Percentiles rank a stretch among this genome's conserved stretches.
phyloP scores from a whole-genome alignment of 345 rosid genomes.

The Eucalyptus erythrocorys region DNA sequence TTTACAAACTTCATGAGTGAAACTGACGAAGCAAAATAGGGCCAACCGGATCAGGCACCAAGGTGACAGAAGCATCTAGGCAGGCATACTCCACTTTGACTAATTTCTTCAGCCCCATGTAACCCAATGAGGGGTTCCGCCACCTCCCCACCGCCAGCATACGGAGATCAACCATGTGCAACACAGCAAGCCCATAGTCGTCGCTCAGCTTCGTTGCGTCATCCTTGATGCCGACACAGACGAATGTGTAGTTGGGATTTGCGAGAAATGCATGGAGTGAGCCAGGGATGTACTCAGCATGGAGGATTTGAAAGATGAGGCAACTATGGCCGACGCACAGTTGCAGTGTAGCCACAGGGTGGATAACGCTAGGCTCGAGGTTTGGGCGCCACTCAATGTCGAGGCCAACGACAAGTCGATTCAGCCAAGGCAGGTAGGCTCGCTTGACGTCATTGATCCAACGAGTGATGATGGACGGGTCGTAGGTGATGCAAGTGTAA shows the following conservation, averaged over 20 bases:
- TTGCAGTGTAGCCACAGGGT: neutral
- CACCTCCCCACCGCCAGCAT: neutral
- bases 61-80: neutral
- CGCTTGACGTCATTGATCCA: neutral
- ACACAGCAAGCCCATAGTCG: constrained; percentile 2
- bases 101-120: constrained; percentile 6
- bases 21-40: neutral
- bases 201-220: constrained; percentile 6
- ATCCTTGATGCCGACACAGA: constrained; percentile 6
- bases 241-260: neutral
- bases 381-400: neutral
- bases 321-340: neutral
- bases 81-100: neutral
- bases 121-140: neutral
- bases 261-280: constrained; percentile 2
- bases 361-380: neutral
- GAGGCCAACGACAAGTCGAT: neutral
- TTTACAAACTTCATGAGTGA: neutral
- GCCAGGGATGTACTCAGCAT: neutral
- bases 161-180: constrained; percentile 7
- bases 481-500: neutral
- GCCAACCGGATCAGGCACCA: neutral
- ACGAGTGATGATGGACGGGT: neutral
- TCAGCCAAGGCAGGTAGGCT: neutral
- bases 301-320: constrained; percentile 9